Base-by-base conservation (phyloP, 495 filamentous ascomycete species). In the Polyplosphaeria fusca region DNA sequence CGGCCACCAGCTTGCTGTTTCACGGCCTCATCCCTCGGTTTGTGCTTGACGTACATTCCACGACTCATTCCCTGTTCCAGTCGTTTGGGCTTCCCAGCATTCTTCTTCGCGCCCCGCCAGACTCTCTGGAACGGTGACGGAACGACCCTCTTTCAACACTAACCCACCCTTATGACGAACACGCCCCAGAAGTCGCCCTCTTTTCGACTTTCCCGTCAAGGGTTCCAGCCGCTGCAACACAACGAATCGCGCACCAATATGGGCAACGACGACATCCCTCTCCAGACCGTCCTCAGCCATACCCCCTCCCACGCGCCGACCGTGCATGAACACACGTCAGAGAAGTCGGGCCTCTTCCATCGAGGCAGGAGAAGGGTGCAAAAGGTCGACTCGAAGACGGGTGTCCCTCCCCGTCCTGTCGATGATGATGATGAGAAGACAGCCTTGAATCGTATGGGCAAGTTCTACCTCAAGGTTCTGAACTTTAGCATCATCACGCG, bases 401-500 rank as follows among this genome's bases (percentile, higher is more conserved):
- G 76, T 45, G 77, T 78, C 9, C 75, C 78, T 41, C 82, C 52
- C n/a, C 47, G 47, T 42, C 52, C 61, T 20, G 65, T 65, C 11
- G 66, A 79, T 50, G 79, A 84, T 52, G 81, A 82, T 4, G 82
- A 84, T n/a, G 77, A 79, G 44, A 64, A 76, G 11, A 80, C 78
- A 3, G 67, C 50, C 0, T 45, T 96, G 61, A 96, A 84, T 52
- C 77, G 77, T 43, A 86, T 98, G 84, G 93, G 93, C n/a, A 82
- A 74, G 55, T 70, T 98, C 55, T 98, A 96, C 70, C 78, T 85
- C 65, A 89, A 84, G 66, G 81, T 98, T 47, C 70, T 93, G 62
- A 82, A 87, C 67, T 95, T 89, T 71, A 92, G 87, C 14, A 81
- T 92, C 65, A 67, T 95, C 62, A 95, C 86, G 47, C 82, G 91